phyloP scores from a whole-genome alignment of 192 early-diverging fungal species.

The Diversispora epigaea region DNA sequence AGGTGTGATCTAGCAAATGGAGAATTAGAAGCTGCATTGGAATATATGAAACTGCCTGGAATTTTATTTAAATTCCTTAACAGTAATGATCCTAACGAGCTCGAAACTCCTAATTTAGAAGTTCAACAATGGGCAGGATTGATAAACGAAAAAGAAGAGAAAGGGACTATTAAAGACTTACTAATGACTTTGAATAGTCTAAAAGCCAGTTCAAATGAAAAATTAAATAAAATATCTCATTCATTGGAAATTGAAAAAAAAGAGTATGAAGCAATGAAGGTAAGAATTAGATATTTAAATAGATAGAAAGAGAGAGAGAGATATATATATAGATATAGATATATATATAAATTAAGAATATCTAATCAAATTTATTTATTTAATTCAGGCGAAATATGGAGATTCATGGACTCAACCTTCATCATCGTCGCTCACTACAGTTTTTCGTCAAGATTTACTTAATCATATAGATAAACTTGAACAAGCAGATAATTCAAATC shows the following conservation, averaged over 20 bases:
- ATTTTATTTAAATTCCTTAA: constrained; percentile 78
- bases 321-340: not conserved
- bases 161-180: constrained; percentile 54
- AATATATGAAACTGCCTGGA: constrained; percentile 83
- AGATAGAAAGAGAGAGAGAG: too few relatives aligned
- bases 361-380: too few relatives aligned
- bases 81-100: constrained; percentile 49
- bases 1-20: constrained; percentile 77
- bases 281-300: constrained; percentile 42
- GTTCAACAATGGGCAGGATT: constrained; percentile 64
- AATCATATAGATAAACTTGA: constrained; percentile 77
- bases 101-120: constrained; percentile 56
- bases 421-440: constrained; percentile 67
- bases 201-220: constrained; percentile 62
- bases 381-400: constrained; percentile 62
- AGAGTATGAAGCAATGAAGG: constrained; percentile 75
- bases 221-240: constrained; percentile 63
- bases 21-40: constrained; percentile 79
- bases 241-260: constrained; percentile 84
- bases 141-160: constrained; percentile 59
- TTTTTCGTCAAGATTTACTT: constrained; percentile 73
- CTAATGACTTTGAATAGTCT: constrained; percentile 63
- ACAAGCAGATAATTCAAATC: constrained; percentile 67
- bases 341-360: too few relatives aligned
- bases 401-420: constrained; percentile 85